These are phyloP conservation scores for Spirogloea muscicola DNA, from an alignment of 139 green algal species.

Conservation along the genomic window DNA sequence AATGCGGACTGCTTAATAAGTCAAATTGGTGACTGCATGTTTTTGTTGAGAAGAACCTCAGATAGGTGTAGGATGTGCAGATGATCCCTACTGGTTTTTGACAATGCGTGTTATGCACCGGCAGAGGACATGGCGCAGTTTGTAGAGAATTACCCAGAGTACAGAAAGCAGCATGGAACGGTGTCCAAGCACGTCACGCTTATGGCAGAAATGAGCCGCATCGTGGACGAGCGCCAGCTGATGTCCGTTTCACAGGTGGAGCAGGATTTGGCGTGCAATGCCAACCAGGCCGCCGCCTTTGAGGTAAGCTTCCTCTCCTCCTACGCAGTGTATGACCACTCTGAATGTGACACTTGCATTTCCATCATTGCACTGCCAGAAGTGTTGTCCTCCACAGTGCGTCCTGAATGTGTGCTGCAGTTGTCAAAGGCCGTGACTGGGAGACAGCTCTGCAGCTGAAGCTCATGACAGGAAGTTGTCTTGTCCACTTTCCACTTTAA, in stretches of 20 bases:
- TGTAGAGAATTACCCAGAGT: constrained; percentile 59
- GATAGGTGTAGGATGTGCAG: background rate
- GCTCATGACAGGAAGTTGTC: background rate
- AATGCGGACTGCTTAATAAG: background rate
- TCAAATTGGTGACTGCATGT: background rate
- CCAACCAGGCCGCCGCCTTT: constrained; percentile 47
- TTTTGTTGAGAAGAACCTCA: background rate
- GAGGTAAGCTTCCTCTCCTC: constrained; percentile 18
- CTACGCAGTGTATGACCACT: background rate
- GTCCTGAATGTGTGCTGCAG: background rate
- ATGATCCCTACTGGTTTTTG: background rate
- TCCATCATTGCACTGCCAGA: background rate
- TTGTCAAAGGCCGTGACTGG: background rate
- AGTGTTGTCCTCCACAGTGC: background rate
- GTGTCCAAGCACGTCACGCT: constrained; percentile 57
- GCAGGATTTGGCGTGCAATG: constrained; percentile 83
- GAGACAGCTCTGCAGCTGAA: background rate
- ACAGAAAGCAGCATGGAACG: constrained; percentile 45
- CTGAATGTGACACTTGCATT: too few relatives aligned
- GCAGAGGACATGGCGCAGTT: constrained; percentile 58
- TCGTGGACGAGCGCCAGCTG: constrained; percentile 38
- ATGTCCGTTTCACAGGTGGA: constrained; percentile 70
- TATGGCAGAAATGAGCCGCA: constrained; percentile 38
- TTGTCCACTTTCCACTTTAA: background rate
- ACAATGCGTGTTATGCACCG: background rate